Percentiles rank a stretch among this genome's conserved stretches.
These are phyloP conservation scores for Ascochyta pisi DNA, from an alignment of 2,329 filamentous ascomycete species.

Conservation along the genomic window DNA sequence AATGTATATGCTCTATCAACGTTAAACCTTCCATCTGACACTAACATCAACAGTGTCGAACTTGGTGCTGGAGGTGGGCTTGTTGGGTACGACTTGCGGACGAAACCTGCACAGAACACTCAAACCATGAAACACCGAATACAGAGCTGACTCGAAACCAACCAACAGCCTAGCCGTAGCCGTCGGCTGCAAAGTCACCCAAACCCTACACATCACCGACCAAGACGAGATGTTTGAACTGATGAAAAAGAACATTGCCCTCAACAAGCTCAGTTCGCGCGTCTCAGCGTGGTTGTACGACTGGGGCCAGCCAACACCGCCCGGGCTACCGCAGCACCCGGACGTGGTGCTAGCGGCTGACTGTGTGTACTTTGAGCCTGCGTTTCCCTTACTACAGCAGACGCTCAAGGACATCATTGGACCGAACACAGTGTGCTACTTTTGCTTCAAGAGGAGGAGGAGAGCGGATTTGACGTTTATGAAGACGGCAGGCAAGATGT, in stretches of 20 bases:
- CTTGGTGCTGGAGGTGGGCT: slow-evolving; percentile 91
- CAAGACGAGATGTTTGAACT: slow-evolving; percentile 83
- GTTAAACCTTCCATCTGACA: slow-evolving; percentile 14
- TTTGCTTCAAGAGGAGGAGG: slow-evolving; percentile 94
- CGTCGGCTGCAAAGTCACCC: slow-evolving; percentile 58
- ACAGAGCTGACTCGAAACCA: too few relatives aligned
- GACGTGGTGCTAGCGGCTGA: slow-evolving; percentile 92
- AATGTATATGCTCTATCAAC: slow-evolving; percentile 66
- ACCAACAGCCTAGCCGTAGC: slow-evolving; percentile 61
- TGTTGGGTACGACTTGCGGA: slow-evolving; percentile 62
- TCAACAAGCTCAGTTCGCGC: slow-evolving; percentile 72
- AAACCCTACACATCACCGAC: slow-evolving; percentile 81
- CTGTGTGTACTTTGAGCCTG: slow-evolving; percentile 96
- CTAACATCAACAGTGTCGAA: slow-evolving; percentile 70
- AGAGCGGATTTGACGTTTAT: slow-evolving; percentile 67
- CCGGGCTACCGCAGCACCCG: slow-evolving; percentile 62
- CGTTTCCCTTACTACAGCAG: slow-evolving; percentile 83
- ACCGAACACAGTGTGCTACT: slow-evolving; percentile 72
- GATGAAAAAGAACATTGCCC: slow-evolving; percentile 84
- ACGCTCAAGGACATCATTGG: slow-evolving; percentile 78
- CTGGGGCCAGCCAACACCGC: slow-evolving; percentile 65
- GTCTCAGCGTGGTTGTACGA: slow-evolving; percentile 77
- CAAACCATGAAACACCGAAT: too few relatives aligned
- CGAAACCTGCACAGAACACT: too few relatives aligned
- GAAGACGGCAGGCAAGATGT: slow-evolving; percentile 58